A percentile compares a stretch with the other conserved stretches of the same genome.
phyloP scores from a whole-genome alignment of 2,329 filamentous ascomycete species.

The Ophiobolus disseminans region DNA sequence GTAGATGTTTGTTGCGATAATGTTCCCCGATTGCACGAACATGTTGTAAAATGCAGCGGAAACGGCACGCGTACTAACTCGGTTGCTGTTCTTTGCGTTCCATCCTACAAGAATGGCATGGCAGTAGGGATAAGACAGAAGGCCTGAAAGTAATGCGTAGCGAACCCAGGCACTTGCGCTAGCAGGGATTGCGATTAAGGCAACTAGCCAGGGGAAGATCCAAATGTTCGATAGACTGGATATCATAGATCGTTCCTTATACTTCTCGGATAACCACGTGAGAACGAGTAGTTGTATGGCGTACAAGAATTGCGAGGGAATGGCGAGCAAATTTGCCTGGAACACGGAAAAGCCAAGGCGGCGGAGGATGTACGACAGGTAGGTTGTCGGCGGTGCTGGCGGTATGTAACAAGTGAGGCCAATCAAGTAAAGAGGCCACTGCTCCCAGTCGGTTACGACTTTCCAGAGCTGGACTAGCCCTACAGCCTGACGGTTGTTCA shows the following conservation, averaged over 20 bases:
- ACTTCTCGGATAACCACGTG: constrained; percentile 55
- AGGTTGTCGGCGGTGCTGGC: constrained; percentile 25
- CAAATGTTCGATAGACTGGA: constrained; percentile 63
- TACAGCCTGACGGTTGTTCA: constrained; percentile 52
- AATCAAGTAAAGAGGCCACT: constrained; percentile 44
- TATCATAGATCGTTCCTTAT: constrained; percentile 57
- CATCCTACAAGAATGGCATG: constrained; percentile 52
- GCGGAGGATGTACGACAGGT: constrained; percentile 65
- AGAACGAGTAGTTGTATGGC: constrained; percentile 53
- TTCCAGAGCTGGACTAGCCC: constrained; percentile 27
- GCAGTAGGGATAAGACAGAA: constrained; percentile 63
- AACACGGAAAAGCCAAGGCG: constrained; percentile 68
- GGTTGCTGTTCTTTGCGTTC: constrained; percentile 50
- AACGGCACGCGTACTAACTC: constrained; percentile 50
- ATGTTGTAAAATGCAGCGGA: constrained; percentile 53
- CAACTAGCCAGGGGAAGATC: constrained; percentile 66
- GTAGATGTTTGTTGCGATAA: constrained; percentile 58
- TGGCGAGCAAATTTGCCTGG: constrained; percentile 67
- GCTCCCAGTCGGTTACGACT: constrained; percentile 37
- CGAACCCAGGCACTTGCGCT: constrained; percentile 58
- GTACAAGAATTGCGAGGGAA: constrained; percentile 53
- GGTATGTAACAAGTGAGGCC: constrained; percentile 54
- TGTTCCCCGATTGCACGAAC: constrained; percentile 56
- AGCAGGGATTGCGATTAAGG: constrained; percentile 57
- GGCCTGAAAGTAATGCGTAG: constrained; percentile 58